phyloP scores from a whole-genome alignment of 2,329 filamentous ascomycete species.

The Metarhizium humberi region DNA sequence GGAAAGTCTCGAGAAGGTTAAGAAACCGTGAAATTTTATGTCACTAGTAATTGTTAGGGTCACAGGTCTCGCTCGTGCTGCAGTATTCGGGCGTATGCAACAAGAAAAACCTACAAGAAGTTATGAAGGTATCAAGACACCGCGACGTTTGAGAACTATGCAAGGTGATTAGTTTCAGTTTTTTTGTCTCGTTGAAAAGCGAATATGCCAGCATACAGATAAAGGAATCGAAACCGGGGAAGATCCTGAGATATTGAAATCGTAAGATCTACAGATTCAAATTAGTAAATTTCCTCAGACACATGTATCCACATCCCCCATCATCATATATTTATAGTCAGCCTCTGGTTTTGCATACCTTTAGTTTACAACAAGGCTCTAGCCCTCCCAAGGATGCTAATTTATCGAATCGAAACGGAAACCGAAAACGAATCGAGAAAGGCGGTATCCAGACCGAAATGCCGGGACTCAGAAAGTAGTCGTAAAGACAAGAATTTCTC shows the following conservation, averaged over 20 bases:
- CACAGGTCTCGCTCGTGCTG: background rate
- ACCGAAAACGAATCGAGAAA: conserved; percentile 24
- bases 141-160: background rate
- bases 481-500: conserved; percentile 26
- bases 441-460: conserved; percentile 25
- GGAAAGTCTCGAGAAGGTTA: background rate
- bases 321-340: too few species aligned
- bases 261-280: conserved; percentile 8
- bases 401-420: conserved; percentile 19
- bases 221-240: conserved; percentile 11
- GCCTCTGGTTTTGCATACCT: conserved; percentile 9
- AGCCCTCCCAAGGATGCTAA: conserved; percentile 17
- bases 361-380: conserved; percentile 8
- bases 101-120: background rate
- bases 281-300: background rate
- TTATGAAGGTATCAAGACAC: background rate
- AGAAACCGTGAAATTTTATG: background rate
- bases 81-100: background rate
- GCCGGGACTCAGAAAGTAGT: conserved; percentile 27
- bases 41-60: background rate
- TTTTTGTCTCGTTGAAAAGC: background rate
- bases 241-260: conserved; percentile 16
- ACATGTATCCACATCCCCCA: background rate
- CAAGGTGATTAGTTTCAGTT: background rate
- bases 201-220: background rate